These are phyloP conservation scores for Phytophthora pistaciae DNA, from an alignment of 352 stramenopile species.

Conservation along the genomic window DNA sequence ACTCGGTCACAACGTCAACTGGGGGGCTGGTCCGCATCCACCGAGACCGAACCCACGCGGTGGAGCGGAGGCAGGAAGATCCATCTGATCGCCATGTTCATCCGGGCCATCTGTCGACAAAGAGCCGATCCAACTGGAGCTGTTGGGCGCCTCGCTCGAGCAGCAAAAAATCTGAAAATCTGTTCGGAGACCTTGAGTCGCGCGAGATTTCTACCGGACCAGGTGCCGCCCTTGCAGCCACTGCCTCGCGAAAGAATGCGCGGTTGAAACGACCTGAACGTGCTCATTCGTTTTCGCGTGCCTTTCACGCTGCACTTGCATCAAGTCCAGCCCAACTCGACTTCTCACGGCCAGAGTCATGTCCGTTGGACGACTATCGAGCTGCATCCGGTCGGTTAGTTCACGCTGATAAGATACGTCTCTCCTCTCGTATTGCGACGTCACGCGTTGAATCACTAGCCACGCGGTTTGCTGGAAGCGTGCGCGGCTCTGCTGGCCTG, in stretches of 20 bases:
- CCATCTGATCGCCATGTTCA: conserved; percentile 33
- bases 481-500: conserved; percentile 4
- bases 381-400: conserved; percentile 3
- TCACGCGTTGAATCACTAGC: background rate
- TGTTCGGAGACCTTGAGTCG: conserved; percentile 22
- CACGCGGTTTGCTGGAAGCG: conserved; percentile 29
- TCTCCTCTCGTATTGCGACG: conserved; percentile 15
- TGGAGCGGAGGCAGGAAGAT: conserved; percentile 10
- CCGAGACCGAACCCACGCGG: conserved; percentile 22
- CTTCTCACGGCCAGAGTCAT: background rate
- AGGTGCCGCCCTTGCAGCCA: conserved; percentile 19
- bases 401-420: conserved; percentile 14
- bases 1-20: background rate
- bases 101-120: conserved; percentile 14
- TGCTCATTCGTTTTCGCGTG: conserved; percentile 8
- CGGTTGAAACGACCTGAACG: conserved; percentile 2
- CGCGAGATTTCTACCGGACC: conserved; percentile 21
- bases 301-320: conserved; percentile 5
- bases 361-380: conserved; percentile 4
- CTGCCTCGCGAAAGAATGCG: conserved; percentile 5
- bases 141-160: conserved; percentile 19
- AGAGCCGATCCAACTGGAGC: conserved; percentile 22
- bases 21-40: conserved; percentile 7
- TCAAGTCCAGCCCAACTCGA: background rate
- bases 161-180: conserved; percentile 37